Evolutionary conservation across 257 asterid genomes (phyloP).

Genomic region (Solanum sejunctum): DNA sequence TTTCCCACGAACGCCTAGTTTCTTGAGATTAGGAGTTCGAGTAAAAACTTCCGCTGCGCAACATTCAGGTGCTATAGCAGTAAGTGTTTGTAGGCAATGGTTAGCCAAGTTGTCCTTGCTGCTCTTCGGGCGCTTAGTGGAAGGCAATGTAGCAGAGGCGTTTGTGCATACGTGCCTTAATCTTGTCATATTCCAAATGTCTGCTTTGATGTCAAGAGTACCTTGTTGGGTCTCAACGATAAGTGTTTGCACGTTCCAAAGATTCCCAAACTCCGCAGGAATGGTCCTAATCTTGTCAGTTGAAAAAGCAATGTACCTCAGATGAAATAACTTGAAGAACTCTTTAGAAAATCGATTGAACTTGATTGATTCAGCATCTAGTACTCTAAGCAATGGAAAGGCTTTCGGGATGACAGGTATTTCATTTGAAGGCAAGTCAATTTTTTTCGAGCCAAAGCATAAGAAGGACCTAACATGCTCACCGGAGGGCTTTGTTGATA

Average conservation of each 20-base stretch:
- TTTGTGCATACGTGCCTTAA: slow-evolving; percentile 38
- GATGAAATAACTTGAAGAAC: slow-evolving; percentile 26
- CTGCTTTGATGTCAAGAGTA: slow-evolving; percentile 29
- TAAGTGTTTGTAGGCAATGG: slow-evolving; percentile 25
- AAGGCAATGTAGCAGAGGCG: slow-evolving; percentile 20
- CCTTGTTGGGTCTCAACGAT: slow-evolving; percentile 28
- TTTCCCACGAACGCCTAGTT: slow-evolving; percentile 39
- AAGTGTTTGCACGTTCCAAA: slow-evolving; percentile 47
- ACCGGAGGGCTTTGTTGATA: slow-evolving; percentile 24
- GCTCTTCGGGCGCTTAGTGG: background rate
- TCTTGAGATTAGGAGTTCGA: slow-evolving; percentile 31
- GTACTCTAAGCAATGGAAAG: slow-evolving; percentile 42
- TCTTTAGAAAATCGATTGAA: slow-evolving; percentile 33
- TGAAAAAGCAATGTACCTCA: slow-evolving; percentile 40
- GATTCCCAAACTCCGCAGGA: slow-evolving; percentile 26
- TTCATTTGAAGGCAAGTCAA: slow-evolving; percentile 16
- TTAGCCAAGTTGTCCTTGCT: slow-evolving; percentile 2
- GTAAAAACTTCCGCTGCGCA: slow-evolving; percentile 29
- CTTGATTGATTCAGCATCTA: slow-evolving; percentile 25
- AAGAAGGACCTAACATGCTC: slow-evolving; percentile 47
- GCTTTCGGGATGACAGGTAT: slow-evolving; percentile 27
- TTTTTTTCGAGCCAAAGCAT: slow-evolving; percentile 25
- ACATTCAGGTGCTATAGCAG: slow-evolving; percentile 31
- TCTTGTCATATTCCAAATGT: slow-evolving; percentile 45
- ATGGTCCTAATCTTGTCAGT: slow-evolving; percentile 17